A percentile compares a stretch with the other conserved stretches of the same genome.
Conservation (phyloP, 192 early-diverging fungal species). For the Cladochytrium replicatum region DNA sequence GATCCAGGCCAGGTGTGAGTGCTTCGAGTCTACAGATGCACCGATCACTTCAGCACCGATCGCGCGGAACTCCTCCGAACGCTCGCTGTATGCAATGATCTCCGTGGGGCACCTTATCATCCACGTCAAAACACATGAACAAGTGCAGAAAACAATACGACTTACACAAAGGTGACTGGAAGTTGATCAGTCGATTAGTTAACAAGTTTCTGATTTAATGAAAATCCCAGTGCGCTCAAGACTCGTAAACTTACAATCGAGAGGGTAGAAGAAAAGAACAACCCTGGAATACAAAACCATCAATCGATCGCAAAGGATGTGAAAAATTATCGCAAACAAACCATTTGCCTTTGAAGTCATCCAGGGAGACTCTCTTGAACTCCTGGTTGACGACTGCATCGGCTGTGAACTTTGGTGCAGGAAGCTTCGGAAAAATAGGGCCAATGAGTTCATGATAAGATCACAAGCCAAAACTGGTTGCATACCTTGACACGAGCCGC, state of each 20-base stretch:
- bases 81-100: conserved; percentile 43
- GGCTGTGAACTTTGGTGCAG: conserved; percentile 30
- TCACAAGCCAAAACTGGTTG: too few species aligned
- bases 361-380: conserved; percentile 32
- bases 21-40: conserved; percentile 40
- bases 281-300: conserved; percentile 1
- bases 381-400: conserved; percentile 33
- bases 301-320: too few species aligned
- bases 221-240: conserved; percentile 5
- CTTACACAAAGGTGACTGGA: conserved; percentile 2
- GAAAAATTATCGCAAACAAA: background rate
- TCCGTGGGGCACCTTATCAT: conserved; percentile 14
- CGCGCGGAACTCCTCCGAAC: conserved; percentile 40
- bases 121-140: background rate
- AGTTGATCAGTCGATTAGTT: background rate
- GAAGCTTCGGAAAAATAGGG: too few species aligned
- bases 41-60: conserved; percentile 45
- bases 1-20: conserved; percentile 48
- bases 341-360: conserved; percentile 46
- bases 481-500: too few species aligned
- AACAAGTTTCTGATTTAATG: background rate
- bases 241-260: conserved; percentile 21
- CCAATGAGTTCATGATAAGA: too few species aligned
- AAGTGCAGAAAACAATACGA: conserved; percentile 7
- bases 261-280: conserved; percentile 41